Evolutionary conservation across 1,139 yeast genomes (phyloP), one percentile per base, ranked within the genome.

Genomic region (Kluyveromyces sp.): DNA sequence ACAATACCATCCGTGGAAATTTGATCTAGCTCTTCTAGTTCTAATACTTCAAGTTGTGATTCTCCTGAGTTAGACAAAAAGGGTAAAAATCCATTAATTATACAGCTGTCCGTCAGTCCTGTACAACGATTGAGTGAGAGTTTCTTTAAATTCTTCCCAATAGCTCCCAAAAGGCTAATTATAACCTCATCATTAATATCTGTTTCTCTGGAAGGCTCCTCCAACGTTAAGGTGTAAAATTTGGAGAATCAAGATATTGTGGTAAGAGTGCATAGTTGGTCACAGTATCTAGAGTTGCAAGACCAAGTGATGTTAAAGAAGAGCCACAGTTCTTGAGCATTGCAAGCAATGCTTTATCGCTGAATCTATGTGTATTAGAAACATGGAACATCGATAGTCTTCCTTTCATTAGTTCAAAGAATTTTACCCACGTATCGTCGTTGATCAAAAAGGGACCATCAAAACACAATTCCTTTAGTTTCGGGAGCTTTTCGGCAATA

Each of bases 361-460:
- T 75, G 53, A 92, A 82, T 49, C 97, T 71, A 61, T 92, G 96
- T 1, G 97, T 90, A 58, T 88, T 87, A 39, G 81, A 72, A 15
- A 92, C 64, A 54, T 82, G 83, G 54, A 92, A 78, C 25, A 73
- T 68, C 41, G 64, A 68, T 36, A 83, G 64, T 25, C 74, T 64
- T 1, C 66, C 60, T 1, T 80, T 80, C 52, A 72, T 66, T 1
- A 56, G 47, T 44, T 74, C 75, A 57, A 92, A 86, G 54, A 81
- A 88, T 10, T 71, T 74, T 53, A 77, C 78, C 98, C 98, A 92
- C 48, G 80, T 72, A 0, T 65, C 65, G 54, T 83, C 86, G 57
- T 83, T 81, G 41, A 92, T 80, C 53, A 92, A 69, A 59, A 92
- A 92, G 0, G 97, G 89, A 0, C 98, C 98, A 64, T 90, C 89